Evolutionary conservation across 345 rosid species (phyloP), one percentile per base, ranked within the genome.

Genomic region (Eucalyptus pauciflora): DNA sequence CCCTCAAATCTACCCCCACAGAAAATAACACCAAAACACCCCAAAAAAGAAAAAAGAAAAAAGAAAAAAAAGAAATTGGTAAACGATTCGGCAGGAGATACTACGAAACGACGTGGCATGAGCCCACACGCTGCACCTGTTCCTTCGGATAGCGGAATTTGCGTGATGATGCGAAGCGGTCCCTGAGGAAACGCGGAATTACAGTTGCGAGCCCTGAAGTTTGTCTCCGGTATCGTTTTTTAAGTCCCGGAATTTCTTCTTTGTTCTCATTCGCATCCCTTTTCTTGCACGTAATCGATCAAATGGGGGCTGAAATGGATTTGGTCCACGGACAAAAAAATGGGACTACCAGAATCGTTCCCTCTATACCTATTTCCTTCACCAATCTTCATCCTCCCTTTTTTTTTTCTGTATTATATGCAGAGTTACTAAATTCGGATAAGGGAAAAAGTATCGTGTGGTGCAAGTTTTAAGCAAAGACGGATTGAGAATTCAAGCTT

Each of bases 1-100:
- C 86, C n/a, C 41, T 50, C 48, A 10, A 18, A 76, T 76, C 83
- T 37, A 10, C 24, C 76, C 69, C 33, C 69, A 27, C 48, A 76
- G 48, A 37, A 71, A 13, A 71, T 71, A 43, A 37, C 1, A 20
- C 10, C 76, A 56, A 56, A 24, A 56, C 62, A 0, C 27, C 56
- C n/a, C 31, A 4, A 12, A 5, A 11, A 60, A 25, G 12, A 60
- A 0, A 27, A 11, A 60, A 25, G 12, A 60, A 0, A 27, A 1
- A 3, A 15, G 0, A 31, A 37, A 37, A 37, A 33, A 4, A 7
- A 3, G 7, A 2, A 7, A 7, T 29, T 29, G 17, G 22, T 7
- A 15, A 69, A 31, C 20, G 20, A 71, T 71, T 71, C 22, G 81
- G 81, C 25, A 9, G 43, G 43, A 69, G 18, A 69, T 33, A 17